A percentile compares a stretch with the other conserved stretches of the same genome.
Evolutionary conservation across 352 stramenopile species (phyloP).

Genomic region (Globisporangium ultimum): DNA sequence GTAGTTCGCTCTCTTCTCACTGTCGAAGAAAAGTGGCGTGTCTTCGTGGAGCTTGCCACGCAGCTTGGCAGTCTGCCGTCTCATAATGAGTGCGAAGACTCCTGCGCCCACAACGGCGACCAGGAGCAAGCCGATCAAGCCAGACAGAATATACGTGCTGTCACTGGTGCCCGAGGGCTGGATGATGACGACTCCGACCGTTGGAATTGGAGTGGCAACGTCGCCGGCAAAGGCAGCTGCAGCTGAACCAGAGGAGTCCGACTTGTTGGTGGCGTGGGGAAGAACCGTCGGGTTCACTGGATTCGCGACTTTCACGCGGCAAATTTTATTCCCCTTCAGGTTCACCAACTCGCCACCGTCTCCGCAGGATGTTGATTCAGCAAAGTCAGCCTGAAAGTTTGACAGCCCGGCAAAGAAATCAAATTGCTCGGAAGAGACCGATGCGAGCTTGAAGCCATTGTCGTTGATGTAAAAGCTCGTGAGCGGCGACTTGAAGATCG

Average conservation of each 20-base stretch:
- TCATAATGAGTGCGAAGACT: constrained; percentile 39
- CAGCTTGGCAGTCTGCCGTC: constrained; percentile 28
- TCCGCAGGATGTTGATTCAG: constrained; percentile 39
- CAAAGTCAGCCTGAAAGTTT: constrained; percentile 53
- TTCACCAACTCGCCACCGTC: constrained; percentile 40
- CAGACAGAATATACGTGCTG: constrained; percentile 50
- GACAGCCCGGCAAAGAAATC: constrained; percentile 64
- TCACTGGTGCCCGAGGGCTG: constrained; percentile 18
- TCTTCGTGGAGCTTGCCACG: constrained; percentile 62
- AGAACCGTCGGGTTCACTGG: constrained; percentile 26
- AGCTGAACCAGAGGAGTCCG: constrained; percentile 3
- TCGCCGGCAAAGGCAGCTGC: not conserved
- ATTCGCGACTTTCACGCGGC: constrained; percentile 34
- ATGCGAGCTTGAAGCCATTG: constrained; percentile 58
- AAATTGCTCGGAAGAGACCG: constrained; percentile 48
- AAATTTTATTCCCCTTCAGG: constrained; percentile 55
- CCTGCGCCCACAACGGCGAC: constrained; percentile 26
- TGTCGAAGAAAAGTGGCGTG: constrained; percentile 73
- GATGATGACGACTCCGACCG: constrained; percentile 35
- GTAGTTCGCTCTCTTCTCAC: constrained; percentile 51
- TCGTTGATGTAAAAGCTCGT: constrained; percentile 38
- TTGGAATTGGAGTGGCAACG: constrained; percentile 12
- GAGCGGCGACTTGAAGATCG: constrained; percentile 49
- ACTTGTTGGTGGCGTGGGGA: constrained; percentile 17
- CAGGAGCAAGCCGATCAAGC: constrained; percentile 36